A percentile compares a stretch with the other conserved stretches of the same genome.
phyloP scores from a whole-genome alignment of 2,329 filamentous ascomycete genomes.

The Phoma sp. region DNA sequence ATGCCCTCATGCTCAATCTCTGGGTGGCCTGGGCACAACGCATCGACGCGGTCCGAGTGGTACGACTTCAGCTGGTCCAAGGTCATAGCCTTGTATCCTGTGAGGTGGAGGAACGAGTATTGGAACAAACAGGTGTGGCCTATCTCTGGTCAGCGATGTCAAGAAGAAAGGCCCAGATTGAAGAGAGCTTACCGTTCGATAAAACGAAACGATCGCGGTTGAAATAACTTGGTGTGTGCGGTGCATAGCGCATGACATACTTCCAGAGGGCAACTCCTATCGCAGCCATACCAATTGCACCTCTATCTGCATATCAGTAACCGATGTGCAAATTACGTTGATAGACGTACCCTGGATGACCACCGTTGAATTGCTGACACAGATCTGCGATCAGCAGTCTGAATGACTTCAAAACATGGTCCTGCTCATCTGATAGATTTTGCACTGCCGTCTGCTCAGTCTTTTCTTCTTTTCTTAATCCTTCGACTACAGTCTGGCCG shows the following conservation, averaged over 20 bases:
- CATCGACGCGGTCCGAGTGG: slow-evolving; percentile 55
- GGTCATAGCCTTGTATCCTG: slow-evolving; percentile 62
- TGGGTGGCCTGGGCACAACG: slow-evolving; percentile 62
- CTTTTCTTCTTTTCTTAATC: slow-evolving; percentile 32
- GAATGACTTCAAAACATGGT: slow-evolving; percentile 66
- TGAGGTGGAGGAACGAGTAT: slow-evolving; percentile 61
- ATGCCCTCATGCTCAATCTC: slow-evolving; percentile 65
- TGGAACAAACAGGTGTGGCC: slow-evolving; percentile 63
- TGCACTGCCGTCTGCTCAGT: slow-evolving; percentile 24
- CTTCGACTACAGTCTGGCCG: slow-evolving; percentile 32
- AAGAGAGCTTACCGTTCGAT: slow-evolving; percentile 58
- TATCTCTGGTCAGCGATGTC: slow-evolving; percentile 16
- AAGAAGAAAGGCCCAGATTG: no score
- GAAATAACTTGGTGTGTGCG: slow-evolving; percentile 62
- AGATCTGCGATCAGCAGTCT: slow-evolving; percentile 70
- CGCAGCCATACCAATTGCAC: slow-evolving; percentile 67
- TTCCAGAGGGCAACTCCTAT: slow-evolving; percentile 68
- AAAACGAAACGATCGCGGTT: slow-evolving; percentile 69
- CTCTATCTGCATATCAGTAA: slow-evolving; percentile 40
- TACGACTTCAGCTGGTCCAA: slow-evolving; percentile 65
- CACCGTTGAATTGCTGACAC: slow-evolving; percentile 73
- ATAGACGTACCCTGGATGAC: slow-evolving; percentile 66
- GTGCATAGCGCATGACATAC: slow-evolving; percentile 67
- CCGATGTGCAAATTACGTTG: not conserved
- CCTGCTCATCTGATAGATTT: slow-evolving; percentile 44